Evolutionary conservation across 306 rosid species (phyloP), one percentile per base, ranked within the genome.

Genomic region (Pterocarpus macrocarpus): DNA sequence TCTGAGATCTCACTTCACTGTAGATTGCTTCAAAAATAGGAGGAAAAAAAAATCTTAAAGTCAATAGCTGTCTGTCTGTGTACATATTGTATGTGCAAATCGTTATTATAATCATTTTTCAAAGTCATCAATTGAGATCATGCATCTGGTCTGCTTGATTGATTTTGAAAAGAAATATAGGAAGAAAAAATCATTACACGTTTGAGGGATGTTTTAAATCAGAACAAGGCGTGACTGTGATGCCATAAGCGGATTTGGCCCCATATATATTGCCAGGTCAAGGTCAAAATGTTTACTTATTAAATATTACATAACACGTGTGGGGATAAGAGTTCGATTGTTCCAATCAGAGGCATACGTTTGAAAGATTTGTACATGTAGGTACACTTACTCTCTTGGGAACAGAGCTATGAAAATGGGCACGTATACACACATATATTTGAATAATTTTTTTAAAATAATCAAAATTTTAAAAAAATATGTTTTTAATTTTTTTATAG

Each of bases 81-180:
- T 34, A 43, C 47, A 45, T 32, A 28, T 78, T 68, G 36, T 39
- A 13, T 30, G 9, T 62, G 47, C 11, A 45, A 44, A 2, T 74
- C 0, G 1, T 45, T 63, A 14, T 33, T 50, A 33, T 4, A 8
- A 13, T 17, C 47, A 33, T 33, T 34, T 64, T 49, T 32, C 33
- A 67, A 78, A 41, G 47, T 15, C 33, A 39, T 38, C 57, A 45
- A 35, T 44, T 57, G 61, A 32, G 47, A 78, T 53, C 72, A 34
- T 22, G 33, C 44, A 39, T 55, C 52, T 66, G 22, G 75, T 55
- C 66, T 55, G 2, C 17, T 4, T 22, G 73, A 17, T 17, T 67
- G n/a, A 15, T 14, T 75, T 62, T 75, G 47, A 75, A 59, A 61
- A 44, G 16, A 39, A 10, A 53, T 2, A 47, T 1, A 52, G 0